Conservation (phyloP, 164 flowering plant species). For the Akebia trifoliata region DNA sequence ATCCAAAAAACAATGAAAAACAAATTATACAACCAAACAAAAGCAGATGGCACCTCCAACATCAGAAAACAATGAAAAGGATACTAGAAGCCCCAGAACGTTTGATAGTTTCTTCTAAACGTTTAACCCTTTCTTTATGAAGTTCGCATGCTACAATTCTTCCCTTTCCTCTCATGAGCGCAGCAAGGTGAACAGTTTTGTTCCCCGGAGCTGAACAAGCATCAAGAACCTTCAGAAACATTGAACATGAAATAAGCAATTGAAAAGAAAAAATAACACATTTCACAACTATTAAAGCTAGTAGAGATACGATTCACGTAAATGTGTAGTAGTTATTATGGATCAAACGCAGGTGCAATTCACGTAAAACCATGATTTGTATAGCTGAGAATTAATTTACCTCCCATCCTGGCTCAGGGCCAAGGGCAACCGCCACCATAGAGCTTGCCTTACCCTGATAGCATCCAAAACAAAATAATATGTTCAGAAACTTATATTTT, state of each 20-base stretch:
- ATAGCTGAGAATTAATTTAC: constrained; percentile 36
- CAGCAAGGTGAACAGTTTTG: constrained; percentile 83
- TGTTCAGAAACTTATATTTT: too few relatives aligned
- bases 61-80: constrained; percentile 33
- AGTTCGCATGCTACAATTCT: constrained; percentile 83
- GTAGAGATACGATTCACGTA: too few relatives aligned
- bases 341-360: too few relatives aligned
- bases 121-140: constrained; percentile 51
- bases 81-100: constrained; percentile 90
- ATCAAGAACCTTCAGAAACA: constrained; percentile 78
- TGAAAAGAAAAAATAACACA: not conserved
- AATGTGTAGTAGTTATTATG: too few relatives aligned
- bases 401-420: constrained; percentile 81
- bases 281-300: too few relatives aligned
- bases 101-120: constrained; percentile 51
- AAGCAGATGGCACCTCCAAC: not conserved
- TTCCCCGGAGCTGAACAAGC: constrained; percentile 95
- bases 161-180: constrained; percentile 78
- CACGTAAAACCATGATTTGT: too few relatives aligned
- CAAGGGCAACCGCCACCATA: constrained; percentile 86
- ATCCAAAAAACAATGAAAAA: not conserved
- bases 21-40: not conserved
- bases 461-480: not conserved
- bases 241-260: not conserved
- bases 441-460: constrained; percentile 80